phyloP scores from a whole-genome alignment of 345 rosid species.

The Gossypium herbaceum region DNA sequence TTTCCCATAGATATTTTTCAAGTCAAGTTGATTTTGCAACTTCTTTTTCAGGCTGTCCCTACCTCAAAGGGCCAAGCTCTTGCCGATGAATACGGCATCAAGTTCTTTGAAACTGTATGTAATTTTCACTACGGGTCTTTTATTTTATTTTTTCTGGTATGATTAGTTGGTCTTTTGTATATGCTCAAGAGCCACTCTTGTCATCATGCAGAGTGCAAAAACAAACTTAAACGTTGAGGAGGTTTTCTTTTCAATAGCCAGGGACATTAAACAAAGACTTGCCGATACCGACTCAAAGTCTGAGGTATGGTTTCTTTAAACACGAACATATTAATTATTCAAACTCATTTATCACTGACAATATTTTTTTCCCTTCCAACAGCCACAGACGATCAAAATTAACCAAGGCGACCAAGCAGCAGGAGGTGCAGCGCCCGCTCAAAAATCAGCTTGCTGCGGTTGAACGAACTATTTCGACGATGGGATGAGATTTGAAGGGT shows the following conservation, averaged over 20 bases:
- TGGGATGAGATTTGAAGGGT: slow-evolving; percentile 24
- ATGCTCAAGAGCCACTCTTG: slow-evolving; percentile 21
- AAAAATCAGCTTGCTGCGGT: slow-evolving; percentile 55
- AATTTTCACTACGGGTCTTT: slow-evolving; percentile 4
- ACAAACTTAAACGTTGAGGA: slow-evolving; percentile 83
- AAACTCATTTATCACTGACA: background rate
- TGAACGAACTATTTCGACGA: slow-evolving; percentile 18
- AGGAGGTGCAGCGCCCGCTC: slow-evolving; percentile 29
- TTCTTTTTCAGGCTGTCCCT: slow-evolving; percentile 77
- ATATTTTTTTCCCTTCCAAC: slow-evolving; percentile 9
- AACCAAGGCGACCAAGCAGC: slow-evolving; percentile 45
- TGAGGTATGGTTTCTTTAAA: slow-evolving; percentile 43
- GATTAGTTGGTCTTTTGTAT: background rate
- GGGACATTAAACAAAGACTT: slow-evolving; percentile 83
- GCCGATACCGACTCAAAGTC: slow-evolving; percentile 65
- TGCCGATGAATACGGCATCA: slow-evolving; percentile 95
- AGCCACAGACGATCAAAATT: slow-evolving; percentile 55
- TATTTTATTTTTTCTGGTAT: background rate
- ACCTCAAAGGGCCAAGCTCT: slow-evolving; percentile 95
- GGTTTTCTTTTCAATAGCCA: slow-evolving; percentile 81
- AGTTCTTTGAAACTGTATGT: slow-evolving; percentile 93
- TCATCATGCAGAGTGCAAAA: slow-evolving; percentile 74
- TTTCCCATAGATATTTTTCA: background rate
- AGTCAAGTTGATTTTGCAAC: background rate
- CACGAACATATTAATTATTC: background rate